A percentile compares a stretch with the other conserved stretches of the same genome.
Evolutionary conservation across 2,329 filamentous ascomycete genomes (phyloP).

Genomic region (Ceratocystis albifundus): DNA sequence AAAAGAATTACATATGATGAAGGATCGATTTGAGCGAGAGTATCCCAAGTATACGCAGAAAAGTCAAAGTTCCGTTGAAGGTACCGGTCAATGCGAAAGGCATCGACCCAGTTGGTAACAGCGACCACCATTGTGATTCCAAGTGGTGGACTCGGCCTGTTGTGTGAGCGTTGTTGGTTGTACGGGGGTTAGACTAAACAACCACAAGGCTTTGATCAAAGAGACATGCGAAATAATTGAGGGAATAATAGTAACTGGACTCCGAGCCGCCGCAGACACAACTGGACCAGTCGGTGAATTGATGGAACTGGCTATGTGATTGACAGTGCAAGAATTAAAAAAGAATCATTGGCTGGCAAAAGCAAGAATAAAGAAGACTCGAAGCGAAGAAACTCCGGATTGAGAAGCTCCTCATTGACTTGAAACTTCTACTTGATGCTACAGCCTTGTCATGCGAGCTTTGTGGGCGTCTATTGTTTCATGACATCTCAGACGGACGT

Average conservation of each 20-base stretch:
- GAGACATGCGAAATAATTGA: not conserved
- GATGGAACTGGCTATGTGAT: not conserved
- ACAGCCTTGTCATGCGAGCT: not conserved
- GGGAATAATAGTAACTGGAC: not conserved
- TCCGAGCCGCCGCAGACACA: conserved; percentile 15
- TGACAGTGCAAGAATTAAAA: not conserved
- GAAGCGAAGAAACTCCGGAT: not conserved
- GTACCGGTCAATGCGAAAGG: conserved; percentile 21
- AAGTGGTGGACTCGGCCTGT: not conserved
- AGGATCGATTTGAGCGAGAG: conserved; percentile 27
- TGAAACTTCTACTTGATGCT: not conserved
- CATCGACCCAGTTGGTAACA: conserved; percentile 10
- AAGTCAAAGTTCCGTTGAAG: conserved; percentile 15
- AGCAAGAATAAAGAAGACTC: not conserved
- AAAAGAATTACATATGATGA: conserved; percentile 33
- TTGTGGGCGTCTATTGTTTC: conserved; percentile 9
- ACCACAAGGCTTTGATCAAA: not conserved
- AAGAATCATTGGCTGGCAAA: not conserved
- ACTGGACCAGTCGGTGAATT: not conserved
- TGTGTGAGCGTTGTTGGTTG: too few relatives aligned
- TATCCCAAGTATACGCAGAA: conserved; percentile 21
- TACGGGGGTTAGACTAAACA: too few relatives aligned
- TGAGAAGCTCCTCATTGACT: not conserved
- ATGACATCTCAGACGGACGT: not conserved
- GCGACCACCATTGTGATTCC: not conserved